Evolutionary conservation across 345 rosid species (phyloP).

Genomic region (Capsella bursapastoris): DNA sequence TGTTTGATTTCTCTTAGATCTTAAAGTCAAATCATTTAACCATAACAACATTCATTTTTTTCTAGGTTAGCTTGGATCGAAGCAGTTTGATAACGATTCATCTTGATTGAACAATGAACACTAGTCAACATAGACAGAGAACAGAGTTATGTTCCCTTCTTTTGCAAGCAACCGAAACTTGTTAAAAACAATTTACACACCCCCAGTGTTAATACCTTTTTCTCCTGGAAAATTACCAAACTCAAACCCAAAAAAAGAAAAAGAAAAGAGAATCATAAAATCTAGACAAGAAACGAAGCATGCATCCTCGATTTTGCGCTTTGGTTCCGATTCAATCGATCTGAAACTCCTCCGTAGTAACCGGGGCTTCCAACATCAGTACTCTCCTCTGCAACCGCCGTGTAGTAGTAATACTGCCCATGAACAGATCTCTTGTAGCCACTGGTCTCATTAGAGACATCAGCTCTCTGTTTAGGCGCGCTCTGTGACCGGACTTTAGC

Average conservation of each 20-base stretch:
- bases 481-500: conserved; percentile 91
- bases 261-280: not conserved
- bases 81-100: not conserved
- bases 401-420: conserved; percentile 33
- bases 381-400: conserved; percentile 33
- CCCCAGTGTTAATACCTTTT: conserved; percentile 10
- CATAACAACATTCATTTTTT: too few relatives aligned
- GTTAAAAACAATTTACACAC: conserved; percentile 39
- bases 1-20: too few relatives aligned
- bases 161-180: conserved; percentile 23
- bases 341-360: conserved; percentile 40
- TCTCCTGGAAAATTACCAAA: conserved; percentile 26
- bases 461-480: conserved; percentile 89
- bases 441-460: conserved; percentile 53
- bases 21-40: too few relatives aligned
- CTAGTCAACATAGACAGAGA: not conserved
- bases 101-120: too few relatives aligned
- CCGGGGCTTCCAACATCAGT: conserved; percentile 29
- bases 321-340: conserved; percentile 36
- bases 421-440: conserved; percentile 44
- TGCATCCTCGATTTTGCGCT: conserved; percentile 39
- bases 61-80: not conserved
- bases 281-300: conserved; percentile 41
- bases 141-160: conserved; percentile 31
- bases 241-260: not conserved